Percentiles rank a stretch among this genome's conserved stretches.
Conservation (phyloP, 305 asterid genomes). For the Solanum chacoense region DNA sequence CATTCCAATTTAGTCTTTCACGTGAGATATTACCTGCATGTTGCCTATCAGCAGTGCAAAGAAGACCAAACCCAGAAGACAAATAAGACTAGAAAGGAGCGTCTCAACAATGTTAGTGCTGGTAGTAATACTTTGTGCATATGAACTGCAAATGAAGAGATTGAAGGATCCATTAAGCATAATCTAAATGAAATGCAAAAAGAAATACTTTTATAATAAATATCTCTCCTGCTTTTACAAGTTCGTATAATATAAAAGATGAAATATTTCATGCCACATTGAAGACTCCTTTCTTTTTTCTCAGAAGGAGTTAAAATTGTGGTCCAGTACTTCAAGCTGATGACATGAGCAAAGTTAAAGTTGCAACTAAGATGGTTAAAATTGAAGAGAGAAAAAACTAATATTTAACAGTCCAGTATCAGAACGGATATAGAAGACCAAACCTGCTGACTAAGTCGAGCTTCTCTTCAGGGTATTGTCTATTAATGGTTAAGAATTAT, state of each 20-base stretch:
- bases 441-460: background rate
- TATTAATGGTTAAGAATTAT: background rate
- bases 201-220: background rate
- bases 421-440: background rate
- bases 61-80: conserved; percentile 77
- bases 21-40: conserved; percentile 53
- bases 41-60: conserved; percentile 73
- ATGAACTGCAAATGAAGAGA: conserved; percentile 44
- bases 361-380: background rate
- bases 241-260: background rate
- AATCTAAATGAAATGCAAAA: background rate
- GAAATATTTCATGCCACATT: background rate
- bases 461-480: background rate
- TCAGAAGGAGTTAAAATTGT: background rate
- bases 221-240: background rate
- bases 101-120: conserved; percentile 55
- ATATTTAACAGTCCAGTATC: background rate
- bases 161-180: background rate
- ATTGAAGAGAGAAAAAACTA: background rate
- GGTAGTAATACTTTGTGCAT: conserved; percentile 57
- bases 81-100: conserved; percentile 45
- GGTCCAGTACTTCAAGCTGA: background rate
- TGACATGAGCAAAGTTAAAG: background rate
- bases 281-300: background rate
- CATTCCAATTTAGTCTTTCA: background rate